Base-by-base conservation (phyloP, 257 asterid species). In the Linderniella brevidens region DNA sequence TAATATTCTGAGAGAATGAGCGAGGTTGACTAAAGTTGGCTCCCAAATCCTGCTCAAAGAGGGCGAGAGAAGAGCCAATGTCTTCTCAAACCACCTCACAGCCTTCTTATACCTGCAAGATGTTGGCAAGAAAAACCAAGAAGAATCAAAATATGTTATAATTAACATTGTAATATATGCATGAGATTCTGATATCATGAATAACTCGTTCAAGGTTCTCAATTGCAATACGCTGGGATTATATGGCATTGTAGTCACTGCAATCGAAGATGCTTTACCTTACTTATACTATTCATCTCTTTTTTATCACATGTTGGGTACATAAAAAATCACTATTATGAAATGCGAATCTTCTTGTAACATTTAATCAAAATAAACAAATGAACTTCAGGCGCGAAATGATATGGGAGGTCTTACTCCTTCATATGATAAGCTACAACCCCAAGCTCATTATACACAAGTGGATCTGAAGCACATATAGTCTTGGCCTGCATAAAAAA, bases 341-440 rank as follows among this genome's bases (percentile, higher is more conserved):
- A 25, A 25, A 3, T 25, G 6, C 32, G 32, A 6, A 25, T 25
- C 32, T 25, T 2, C 3, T 25, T 25, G 32, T 25, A 25, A 25
- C 6, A 6, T 25, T 2, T 25, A 25, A 25, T 25, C 32, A 25
- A 25, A 25, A 25, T 25, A 25, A n/a, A 25, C 8, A 19, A 19
- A 0, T 37, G 39, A 13, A 10, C 14, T 11, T 46, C 11, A 11
- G 11, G 8, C 85, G 71, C 60, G 55, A 52, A 37, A 60, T 55
- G 64, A 37, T 3, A 6, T 25, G 32, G 32, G 19, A 18, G 9
- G 17, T 62, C 96, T 70, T 85, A 90, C 99, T 90, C 92, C 61
- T 90, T 79, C 99, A 85, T 90, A 65, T 85, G 90, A 67, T 85
- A 90, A 64, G 96, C 83, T 62, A 90, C 98, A 38, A 79, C 95